Evolutionary conservation across 192 early-diverging fungal species (phyloP).

Genomic region (Entophlyctis helioformis): DNA sequence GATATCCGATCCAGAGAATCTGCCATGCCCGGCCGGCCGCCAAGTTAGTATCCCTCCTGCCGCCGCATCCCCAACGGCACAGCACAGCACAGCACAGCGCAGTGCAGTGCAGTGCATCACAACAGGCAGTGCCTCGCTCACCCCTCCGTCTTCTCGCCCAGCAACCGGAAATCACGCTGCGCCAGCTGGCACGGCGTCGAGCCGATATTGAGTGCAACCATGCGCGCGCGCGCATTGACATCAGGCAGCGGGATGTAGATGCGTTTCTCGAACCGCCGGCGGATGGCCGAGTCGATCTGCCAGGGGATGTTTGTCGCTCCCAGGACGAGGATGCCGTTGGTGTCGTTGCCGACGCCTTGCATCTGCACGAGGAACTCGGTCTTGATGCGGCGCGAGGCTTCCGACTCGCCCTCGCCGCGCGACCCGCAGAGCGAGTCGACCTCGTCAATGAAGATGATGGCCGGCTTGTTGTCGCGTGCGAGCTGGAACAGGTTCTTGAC

Average conservation of each 20-base stretch:
- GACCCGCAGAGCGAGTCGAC: constrained; percentile 92
- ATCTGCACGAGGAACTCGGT: constrained; percentile 98
- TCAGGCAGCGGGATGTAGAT: constrained; percentile 98
- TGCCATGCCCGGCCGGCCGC: constrained; percentile 2
- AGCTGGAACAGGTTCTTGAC: constrained; percentile 91
- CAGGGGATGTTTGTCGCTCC: constrained; percentile 97
- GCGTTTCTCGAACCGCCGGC: constrained; percentile 93
- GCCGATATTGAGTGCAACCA: constrained; percentile 92
- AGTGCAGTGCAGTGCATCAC: too few relatives aligned
- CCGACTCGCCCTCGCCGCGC: constrained; percentile 94
- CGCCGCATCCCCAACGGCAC: too few relatives aligned
- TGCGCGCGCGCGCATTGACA: constrained; percentile 64
- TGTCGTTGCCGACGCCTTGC: constrained; percentile 97
- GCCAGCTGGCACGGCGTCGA: constrained; percentile 75
- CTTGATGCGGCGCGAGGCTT: constrained; percentile 90
- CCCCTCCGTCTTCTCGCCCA: constrained; percentile 78
- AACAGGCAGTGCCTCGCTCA: constrained; percentile 11
- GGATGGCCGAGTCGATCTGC: constrained; percentile 87
- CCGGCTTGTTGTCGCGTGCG: constrained; percentile 83
- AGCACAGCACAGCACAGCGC: too few relatives aligned
- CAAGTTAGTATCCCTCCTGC: neutral
- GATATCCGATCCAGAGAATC: constrained; percentile 93
- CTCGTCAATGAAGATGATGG: constrained; percentile 99
- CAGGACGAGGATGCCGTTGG: constrained; percentile 85
- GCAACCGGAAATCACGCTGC: constrained; percentile 53